These are phyloP conservation scores for Suillus fuscotomentosus DNA, from an alignment of 768 basidiomycete genomes.

Conservation along the genomic window DNA sequence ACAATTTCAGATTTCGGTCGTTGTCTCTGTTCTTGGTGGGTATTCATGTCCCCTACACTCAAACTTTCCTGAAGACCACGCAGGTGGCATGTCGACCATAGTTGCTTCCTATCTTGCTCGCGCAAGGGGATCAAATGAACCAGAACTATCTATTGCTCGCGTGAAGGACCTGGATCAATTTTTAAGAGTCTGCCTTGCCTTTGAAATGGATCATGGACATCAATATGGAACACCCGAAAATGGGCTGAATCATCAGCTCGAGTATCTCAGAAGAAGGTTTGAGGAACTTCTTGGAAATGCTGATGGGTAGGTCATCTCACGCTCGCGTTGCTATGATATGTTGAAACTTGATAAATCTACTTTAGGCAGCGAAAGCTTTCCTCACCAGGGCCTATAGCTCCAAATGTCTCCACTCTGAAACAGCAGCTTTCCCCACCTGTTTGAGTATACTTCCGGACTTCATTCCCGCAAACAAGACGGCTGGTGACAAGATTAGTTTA, in stretches of 20 bases:
- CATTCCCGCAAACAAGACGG: neutral
- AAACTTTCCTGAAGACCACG: neutral
- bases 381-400: too few species aligned
- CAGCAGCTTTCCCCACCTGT: neutral
- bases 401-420: too few species aligned
- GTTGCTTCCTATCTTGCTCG: conserved; percentile 74
- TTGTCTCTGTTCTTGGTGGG: conserved; percentile 37
- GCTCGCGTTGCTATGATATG: neutral
- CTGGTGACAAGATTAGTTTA: neutral
- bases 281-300: conserved; percentile 28
- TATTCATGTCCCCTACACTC: neutral
- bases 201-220: conserved; percentile 57
- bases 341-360: neutral
- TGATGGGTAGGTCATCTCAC: conserved; percentile 2
- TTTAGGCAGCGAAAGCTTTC: conserved; percentile 2
- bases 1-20: conserved; percentile 27
- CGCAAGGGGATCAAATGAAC: conserved; percentile 66
- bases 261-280: conserved; percentile 19
- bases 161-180: conserved; percentile 65
- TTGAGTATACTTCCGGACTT: neutral
- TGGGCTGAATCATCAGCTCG: conserved; percentile 10
- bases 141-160: conserved; percentile 56
- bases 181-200: conserved; percentile 58
- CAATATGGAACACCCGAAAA: conserved; percentile 15
- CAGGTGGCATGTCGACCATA: conserved; percentile 64